Evolutionary conservation across 2,329 filamentous ascomycete genomes (phyloP), one percentile per base, ranked within the genome.

Genomic region (Paecilomyces formosus): DNA sequence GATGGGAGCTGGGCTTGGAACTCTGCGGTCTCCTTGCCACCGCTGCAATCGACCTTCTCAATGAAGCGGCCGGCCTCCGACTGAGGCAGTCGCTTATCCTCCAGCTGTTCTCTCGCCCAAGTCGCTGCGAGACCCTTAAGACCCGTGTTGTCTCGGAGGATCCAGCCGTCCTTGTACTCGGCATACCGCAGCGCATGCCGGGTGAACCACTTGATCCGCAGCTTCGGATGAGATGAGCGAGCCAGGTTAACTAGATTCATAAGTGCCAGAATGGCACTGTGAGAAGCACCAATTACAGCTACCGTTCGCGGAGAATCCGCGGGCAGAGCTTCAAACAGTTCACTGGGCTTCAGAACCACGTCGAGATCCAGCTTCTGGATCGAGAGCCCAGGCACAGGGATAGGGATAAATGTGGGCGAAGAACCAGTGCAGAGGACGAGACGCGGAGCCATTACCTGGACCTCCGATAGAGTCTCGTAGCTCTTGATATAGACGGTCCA

Each of bases 101-200:
- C 85, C 0, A 88, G 76, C 58, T 86, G 81, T 24, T 80, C 72
- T 50, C 78, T 78, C 0, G 85, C 85, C 76, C 84, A 88, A 4
- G 78, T 74, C 0, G 85, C 85, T 0, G 83, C 84, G 39, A 79
- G 74, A 21, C 85, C 85, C 69, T 88, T 87, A 28, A 88, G 75
- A 2, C 85, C 85, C 0, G 85, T 87, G 70, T 87, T 88, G 66
- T 88, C 85, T 57, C 82, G 79, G 26, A 85, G 70, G 60, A 87
- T 86, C 83, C 85, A 87, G 58, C 82, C 83, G 61, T 85, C 83
- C 71, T 78, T 82, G 67, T 81, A 82, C 64, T 83, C 80, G 15
- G 85, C 85, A 62, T 87, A 88, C 24, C 82, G 81, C 9, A 87
- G 76, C 1, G 78, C 71, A 63, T 85, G 81, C n/a, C 85, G 78